Base-by-base conservation (phyloP, 2,329 filamentous ascomycete species). In the Xylariaceae sp. region DNA sequence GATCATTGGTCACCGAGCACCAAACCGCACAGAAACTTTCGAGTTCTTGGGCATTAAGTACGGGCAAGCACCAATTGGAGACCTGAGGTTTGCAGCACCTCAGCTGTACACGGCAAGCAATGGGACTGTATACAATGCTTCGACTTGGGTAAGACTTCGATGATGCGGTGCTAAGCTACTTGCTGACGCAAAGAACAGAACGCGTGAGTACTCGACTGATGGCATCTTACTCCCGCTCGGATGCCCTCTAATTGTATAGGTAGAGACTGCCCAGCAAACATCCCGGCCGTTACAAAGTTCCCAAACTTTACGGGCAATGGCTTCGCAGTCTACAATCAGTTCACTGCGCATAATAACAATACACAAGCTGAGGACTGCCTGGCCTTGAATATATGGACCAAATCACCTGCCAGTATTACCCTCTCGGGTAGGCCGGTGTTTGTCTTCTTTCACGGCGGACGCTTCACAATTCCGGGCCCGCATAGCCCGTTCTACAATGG, bases 401-500 rank as follows among this genome's bases (percentile, higher is more conserved):
- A 29, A 29, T n/a, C n/a, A n/a, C n/a, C n/a, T n/a, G 26, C 9
- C 26, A 12, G 4, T 3, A 9, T 11, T 4, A 4, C 9, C 4
- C 12, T 24, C 11, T 13, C 7, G 3, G 9, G 13, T 13, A 37
- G 28, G 34, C 34, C 34, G n/a, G 34, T 33, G 9, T 16, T 33
- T 16, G 15, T 33, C 31, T 33, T 9, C 9, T 9, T 33, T 16
- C 15, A 9, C 15, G 31, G 31, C 9, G 31, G 31, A 8, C 9
- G 31, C 31, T 9, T 16, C 31, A 7, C 15, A 7, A 33, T 7
- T n/a, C 7, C 15, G 15, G 19, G 34, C 22, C 9, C 22, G 41
- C 45, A 30, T 47, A 29, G 45, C 30, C 39, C 45, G 3, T 39
- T 43, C 17, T 64, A 61, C 42, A 50, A 57, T 49, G 62, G 62